These are phyloP conservation scores for Clarireedia sp. DNA, from an alignment of 2,329 filamentous ascomycete species.

Conservation along the genomic window DNA sequence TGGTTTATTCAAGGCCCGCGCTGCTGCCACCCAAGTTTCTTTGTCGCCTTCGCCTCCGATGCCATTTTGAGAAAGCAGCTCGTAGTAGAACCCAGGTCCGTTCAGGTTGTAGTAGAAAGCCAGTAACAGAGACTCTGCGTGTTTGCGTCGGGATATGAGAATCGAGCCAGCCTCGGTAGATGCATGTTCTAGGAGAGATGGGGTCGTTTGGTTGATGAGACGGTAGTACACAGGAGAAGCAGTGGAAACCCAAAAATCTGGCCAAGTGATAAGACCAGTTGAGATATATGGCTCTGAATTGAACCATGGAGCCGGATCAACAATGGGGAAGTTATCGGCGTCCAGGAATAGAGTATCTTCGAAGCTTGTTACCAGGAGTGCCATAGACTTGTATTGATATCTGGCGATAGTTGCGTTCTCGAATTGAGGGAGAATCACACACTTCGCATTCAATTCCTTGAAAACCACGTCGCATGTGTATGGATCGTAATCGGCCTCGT, in stretches of 20 bases:
- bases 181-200: neutral
- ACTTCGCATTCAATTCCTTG: slow-evolving; percentile 33
- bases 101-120: slow-evolving; percentile 10
- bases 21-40: slow-evolving; percentile 7
- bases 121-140: neutral
- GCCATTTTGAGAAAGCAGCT: slow-evolving; percentile 1
- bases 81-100: slow-evolving; percentile 8
- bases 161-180: slow-evolving; percentile 9
- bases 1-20: neutral
- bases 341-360: slow-evolving; percentile 42
- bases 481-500: slow-evolving; percentile 31
- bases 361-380: slow-evolving; percentile 42
- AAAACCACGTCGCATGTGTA: slow-evolving; percentile 33
- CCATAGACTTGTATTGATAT: slow-evolving; percentile 41
- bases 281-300: slow-evolving; percentile 33
- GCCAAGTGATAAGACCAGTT: slow-evolving; percentile 38
- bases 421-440: slow-evolving; percentile 33
- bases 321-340: slow-evolving; percentile 38
- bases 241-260: slow-evolving; percentile 38
- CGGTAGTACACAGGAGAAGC: slow-evolving; percentile 33
- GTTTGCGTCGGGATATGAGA: neutral
- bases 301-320: slow-evolving; percentile 36
- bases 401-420: slow-evolving; percentile 28
- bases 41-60: slow-evolving; percentile 10
- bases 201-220: slow-evolving; percentile 25